Base-by-base conservation (phyloP, 225 moss, liverwort and hornwort genomes). In the Polytrichum formosum region DNA sequence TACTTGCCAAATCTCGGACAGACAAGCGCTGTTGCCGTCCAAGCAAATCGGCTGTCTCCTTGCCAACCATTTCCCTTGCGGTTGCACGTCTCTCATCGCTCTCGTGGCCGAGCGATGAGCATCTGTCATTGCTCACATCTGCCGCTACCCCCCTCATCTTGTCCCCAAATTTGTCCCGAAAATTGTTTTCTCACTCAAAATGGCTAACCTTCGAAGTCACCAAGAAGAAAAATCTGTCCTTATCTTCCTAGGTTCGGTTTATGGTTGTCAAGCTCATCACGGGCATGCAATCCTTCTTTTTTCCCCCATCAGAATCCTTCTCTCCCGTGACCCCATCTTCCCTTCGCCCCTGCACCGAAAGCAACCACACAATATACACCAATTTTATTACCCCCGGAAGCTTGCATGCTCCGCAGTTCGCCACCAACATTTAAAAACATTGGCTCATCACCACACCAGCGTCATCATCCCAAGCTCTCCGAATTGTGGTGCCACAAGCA, bases 1-100 rank as follows among this genome's bases (percentile, higher is more conserved):
- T 85, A 66, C 60, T 79, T 6, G 88, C 88, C 75, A 88, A 78
- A 68, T 88, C 88, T 18, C 85, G 85, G 2, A 88, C 88, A 2
- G 88, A 88, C 63, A 88, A 16, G 25, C 85, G 61, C 75, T 76
- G 79, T 55, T 20, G 77, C 53, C 77, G 61, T 7, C 81, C 81
- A 76, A 79, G 75, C 61, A 88, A 26, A 60, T 88, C 84, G 7
- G 82, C 82, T 8, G 84, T 82, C 68, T 88, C 88, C 58, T 88
- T 84, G 10, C 75, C 78, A 66, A 88, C 69, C 30, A 88, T 31
- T 61, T 88, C 82, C 54, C 78, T 74, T 18, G 77, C 82, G 16
- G 72, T 72, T 16, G 77, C 82, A 18, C 82, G 73, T 6, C 70
- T 77, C 75, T 83, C 85, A 22, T 75, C 53, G n/a, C 67, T 77